These are phyloP conservation scores for Oryza meyeriana DNA, from an alignment of 176 grass and related monocot species.

Conservation along the genomic window DNA sequence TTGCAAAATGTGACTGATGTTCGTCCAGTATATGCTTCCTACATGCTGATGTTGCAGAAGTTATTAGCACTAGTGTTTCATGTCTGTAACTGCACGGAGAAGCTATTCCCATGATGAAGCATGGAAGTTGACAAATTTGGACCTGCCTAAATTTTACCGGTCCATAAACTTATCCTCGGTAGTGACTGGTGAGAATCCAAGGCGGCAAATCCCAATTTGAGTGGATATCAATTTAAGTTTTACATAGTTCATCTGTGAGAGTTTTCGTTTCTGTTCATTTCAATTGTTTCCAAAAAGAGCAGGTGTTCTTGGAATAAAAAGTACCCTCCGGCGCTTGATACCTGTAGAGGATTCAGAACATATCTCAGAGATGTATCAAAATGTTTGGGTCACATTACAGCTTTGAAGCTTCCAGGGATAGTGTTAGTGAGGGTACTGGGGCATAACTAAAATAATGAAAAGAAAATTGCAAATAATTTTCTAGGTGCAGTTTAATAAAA, in stretches of 20 bases:
- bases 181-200: too few relatives aligned
- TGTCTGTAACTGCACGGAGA: too few relatives aligned
- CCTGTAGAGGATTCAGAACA: constrained; percentile 21
- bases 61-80: too few relatives aligned
- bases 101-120: too few relatives aligned
- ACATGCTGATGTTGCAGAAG: too few relatives aligned
- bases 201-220: too few relatives aligned
- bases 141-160: not conserved
- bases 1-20: too few relatives aligned
- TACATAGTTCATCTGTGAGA: constrained; percentile 8
- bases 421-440: not conserved
- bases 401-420: not conserved
- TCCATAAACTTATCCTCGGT: not conserved
- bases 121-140: not conserved
- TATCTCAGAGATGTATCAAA: constrained; percentile 15
- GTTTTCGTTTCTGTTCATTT: not conserved
- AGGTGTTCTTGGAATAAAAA: not conserved
- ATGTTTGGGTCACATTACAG: not conserved
- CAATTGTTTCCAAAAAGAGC: constrained; percentile 13
- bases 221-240: not conserved
- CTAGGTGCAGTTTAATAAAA: not conserved
- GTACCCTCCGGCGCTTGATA: not conserved
- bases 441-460: not conserved
- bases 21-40: too few relatives aligned
- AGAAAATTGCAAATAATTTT: not conserved